Evolutionary conservation across 495 filamentous ascomycete species (phyloP), one percentile per base, ranked within the genome.

Genomic region (Aspergillus baeticus): DNA sequence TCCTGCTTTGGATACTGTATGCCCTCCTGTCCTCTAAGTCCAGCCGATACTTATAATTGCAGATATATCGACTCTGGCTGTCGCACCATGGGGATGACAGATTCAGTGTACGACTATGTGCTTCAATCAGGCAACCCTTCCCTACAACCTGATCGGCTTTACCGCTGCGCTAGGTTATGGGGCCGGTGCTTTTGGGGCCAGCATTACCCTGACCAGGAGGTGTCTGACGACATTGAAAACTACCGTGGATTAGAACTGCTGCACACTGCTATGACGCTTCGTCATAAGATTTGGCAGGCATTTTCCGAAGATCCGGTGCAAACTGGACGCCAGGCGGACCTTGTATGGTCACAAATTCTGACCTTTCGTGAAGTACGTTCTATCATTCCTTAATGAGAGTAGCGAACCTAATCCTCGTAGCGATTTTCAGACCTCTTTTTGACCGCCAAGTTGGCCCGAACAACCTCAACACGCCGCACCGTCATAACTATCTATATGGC

Each of bases 201-300:
- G 22, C 62, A 67, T 6, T 82, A 82, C 58, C 79, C 78, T 0
- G 70, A 76, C 21, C 65, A 73, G 14, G 69, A 82, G 58, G 65
- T 73, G 14, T 58, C 71, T 10, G 79, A 82, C 54, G 79, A 82
- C 54, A 73, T 77, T 31, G 70, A 79, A 50, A 81, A 82, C 52
- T 72, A 75, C 45, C 64, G 72, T 23, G 74, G 62, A 1, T 51
- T 77, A 11, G 74, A 77, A 42, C 56, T 77, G 10, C 50, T 77
- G 10, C 74, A 77, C 42, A 53, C 57, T 2, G 71, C 62, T 1
- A 64, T 71, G 37, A 60, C 61, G 22, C 57, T 79, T 29, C 68
- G 74, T 23, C 67, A 77, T 51, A 67, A 68, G 15, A 76, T 66
- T 5, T 78, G 72, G 76, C 63, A 67, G 15, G 52, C 71, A 3